Evolutionary conservation across 352 stramenopile species (phyloP), one percentile per base, ranked within the genome.

Genomic region (Globisporangium splendens): DNA sequence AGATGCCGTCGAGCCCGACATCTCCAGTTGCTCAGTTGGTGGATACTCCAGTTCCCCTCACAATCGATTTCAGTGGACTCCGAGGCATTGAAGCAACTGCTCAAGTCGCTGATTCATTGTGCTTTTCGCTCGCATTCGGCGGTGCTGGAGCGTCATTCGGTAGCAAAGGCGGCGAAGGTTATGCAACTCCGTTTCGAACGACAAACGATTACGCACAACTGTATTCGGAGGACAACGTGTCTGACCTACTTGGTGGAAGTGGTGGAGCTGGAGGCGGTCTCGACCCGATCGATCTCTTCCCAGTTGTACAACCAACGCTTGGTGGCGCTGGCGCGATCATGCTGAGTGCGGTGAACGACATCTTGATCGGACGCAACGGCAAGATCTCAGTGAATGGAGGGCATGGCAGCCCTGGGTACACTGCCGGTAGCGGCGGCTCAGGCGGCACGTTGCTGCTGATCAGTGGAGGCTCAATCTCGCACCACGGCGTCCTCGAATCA

Each of bases 261-360:
- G 95, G 95, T 21, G 96, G 95, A 33, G 89, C 78, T 56, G 85
- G 96, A 13, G 90, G 92, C 18, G 87, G 86, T 11, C 50, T 73
- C 22, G 72, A 93, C 46, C 92, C 92, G 10, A 91, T 97, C 56
- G 81, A 89, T 54, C 48, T 89, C 8, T 87, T 87, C 17, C 80
- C 79, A 46, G 63, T 85, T 1, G 66, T 84, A 0, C 73, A 91
- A 12, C 73, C 79, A 2, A 91, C 79, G 0, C 64, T 92, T n/a
- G 96, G 95, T 15, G 96, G 96, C 18, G 95, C 93, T 18, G 96
- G 85, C n/a, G 70, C 66, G 2, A 75, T 91, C n/a, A 63, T 87
- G 38, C 68, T 99, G 8, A 79, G 89, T 5, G 94, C 96, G 1
- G 61, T 96, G 7, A 99, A 98, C 66, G 96, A 99, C 61, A 86